These are phyloP conservation scores for Citrullus mucosospermus DNA, from an alignment of 306 rosid genomes.

Conservation along the genomic window DNA sequence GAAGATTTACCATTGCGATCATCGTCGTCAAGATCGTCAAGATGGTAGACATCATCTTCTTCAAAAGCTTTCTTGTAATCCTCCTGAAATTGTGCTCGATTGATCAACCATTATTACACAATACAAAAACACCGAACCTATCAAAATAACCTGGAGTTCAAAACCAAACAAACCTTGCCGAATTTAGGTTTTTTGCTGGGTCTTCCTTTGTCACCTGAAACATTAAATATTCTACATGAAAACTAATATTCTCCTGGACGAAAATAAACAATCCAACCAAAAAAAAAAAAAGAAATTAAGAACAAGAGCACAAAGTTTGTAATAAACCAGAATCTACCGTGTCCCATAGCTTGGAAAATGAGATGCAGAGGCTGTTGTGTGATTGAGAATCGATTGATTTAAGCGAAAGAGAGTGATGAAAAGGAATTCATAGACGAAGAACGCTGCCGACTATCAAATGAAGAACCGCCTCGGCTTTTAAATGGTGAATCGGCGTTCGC, in stretches of 20 bases:
- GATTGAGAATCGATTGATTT: not conserved
- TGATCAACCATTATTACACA: not conserved
- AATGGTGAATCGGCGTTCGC: not conserved
- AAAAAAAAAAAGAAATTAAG: too few relatives aligned
- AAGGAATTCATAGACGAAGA: not conserved
- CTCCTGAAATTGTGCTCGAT: constrained; percentile 32
- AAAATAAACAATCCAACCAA: not conserved
- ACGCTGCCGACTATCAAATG: not conserved
- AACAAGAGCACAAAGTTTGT: not conserved
- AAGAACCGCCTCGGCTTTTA: not conserved
- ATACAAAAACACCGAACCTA: not conserved
- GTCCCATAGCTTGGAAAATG: not conserved
- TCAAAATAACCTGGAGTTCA: not conserved
- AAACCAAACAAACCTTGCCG: constrained; percentile 26
- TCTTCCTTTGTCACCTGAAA: constrained; percentile 53
- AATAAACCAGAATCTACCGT: not conserved
- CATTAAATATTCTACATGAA: not conserved
- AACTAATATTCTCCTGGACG: not conserved
- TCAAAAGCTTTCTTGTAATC: constrained; percentile 27
- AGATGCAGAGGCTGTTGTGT: not conserved
- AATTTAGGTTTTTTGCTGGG: constrained; percentile 46
- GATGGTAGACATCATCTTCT: constrained; percentile 40
- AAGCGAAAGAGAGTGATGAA: not conserved
- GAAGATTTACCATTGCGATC: constrained; percentile 37
- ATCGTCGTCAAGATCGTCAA: constrained; percentile 56